These are phyloP conservation scores for Penicillium silybi DNA, from an alignment of 495 filamentous ascomycete genomes.

Conservation along the genomic window DNA sequence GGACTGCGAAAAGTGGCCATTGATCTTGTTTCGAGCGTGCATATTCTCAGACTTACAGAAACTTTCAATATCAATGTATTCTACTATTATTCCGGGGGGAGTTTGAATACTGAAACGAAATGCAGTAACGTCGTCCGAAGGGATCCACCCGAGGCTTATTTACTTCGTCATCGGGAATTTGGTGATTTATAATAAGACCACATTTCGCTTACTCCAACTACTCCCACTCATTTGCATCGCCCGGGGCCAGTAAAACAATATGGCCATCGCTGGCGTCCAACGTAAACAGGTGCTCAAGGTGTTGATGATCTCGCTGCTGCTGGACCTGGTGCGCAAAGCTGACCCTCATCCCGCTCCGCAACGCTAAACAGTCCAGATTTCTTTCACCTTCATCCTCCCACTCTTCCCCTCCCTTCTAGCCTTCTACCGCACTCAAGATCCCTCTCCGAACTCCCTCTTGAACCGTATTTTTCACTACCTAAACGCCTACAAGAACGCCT, in stretches of 20 bases:
- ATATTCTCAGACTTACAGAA: constrained; percentile 32
- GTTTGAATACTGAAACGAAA: background rate
- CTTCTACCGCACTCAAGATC: constrained; percentile 78
- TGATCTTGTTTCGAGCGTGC: constrained; percentile 42
- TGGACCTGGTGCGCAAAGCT: constrained; percentile 57
- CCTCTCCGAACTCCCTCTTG: constrained; percentile 59
- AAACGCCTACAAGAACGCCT: constrained; percentile 92
- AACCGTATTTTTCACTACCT: constrained; percentile 75
- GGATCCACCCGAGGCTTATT: background rate
- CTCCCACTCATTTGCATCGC: background rate
- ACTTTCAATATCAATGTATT: constrained; percentile 34
- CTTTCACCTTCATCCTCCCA: constrained; percentile 96
- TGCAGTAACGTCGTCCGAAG: background rate
- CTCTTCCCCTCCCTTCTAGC: constrained; percentile 91
- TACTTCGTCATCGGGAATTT: background rate
- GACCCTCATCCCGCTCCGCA: background rate
- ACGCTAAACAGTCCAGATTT: constrained; percentile 52
- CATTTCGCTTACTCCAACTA: background rate
- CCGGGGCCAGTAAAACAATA: constrained; percentile 18
- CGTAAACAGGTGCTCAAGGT: constrained; percentile 84
- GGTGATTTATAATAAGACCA: background rate
- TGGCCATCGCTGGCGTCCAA: constrained; percentile 39
- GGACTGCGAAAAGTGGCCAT: constrained; percentile 20
- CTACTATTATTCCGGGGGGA: constrained; percentile 18
- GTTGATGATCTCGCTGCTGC: constrained; percentile 64